A percentile compares a stretch with the other conserved stretches of the same genome.
Evolutionary conservation across 345 rosid species (phyloP).

Genomic region (Citrus reticulata): DNA sequence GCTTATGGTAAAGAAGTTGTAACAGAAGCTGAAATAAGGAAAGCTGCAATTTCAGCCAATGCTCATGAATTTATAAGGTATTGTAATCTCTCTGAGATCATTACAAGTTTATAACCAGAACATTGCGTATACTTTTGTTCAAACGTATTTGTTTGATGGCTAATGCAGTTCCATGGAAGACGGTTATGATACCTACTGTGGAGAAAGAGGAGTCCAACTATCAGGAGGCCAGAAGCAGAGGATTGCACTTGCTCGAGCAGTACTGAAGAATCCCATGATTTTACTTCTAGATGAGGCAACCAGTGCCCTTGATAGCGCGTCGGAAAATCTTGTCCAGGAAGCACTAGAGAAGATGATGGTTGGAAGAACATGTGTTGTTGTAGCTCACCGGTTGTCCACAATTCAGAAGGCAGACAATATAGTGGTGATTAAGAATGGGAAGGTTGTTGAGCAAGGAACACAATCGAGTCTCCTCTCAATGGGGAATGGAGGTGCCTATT

Average conservation of each 20-base stretch:
- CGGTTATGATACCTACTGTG: slow-evolving; percentile 33
- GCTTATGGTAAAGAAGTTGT: slow-evolving; percentile 23
- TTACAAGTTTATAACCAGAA: not conserved
- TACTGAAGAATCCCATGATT: slow-evolving; percentile 31
- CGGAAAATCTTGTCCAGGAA: slow-evolving; percentile 37
- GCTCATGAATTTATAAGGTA: slow-evolving; percentile 46
- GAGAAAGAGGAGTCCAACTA: slow-evolving; percentile 40
- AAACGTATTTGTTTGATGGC: too few species aligned
- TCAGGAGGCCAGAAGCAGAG: slow-evolving; percentile 54
- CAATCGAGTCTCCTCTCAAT: slow-evolving; percentile 24
- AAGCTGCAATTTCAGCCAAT: slow-evolving; percentile 32
- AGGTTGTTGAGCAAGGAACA: slow-evolving; percentile 38
- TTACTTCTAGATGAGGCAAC: slow-evolving; percentile 41
- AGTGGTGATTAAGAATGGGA: slow-evolving; percentile 38
- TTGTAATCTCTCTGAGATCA: not conserved
- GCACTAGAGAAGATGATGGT: slow-evolving; percentile 45
- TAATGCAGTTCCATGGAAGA: slow-evolving; percentile 29
- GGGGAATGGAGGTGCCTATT: slow-evolving; percentile 30
- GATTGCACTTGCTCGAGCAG: slow-evolving; percentile 40
- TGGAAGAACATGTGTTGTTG: slow-evolving; percentile 33
- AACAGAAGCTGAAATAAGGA: slow-evolving; percentile 31
- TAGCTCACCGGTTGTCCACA: slow-evolving; percentile 42
- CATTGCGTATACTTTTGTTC: not conserved
- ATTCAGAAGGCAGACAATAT: slow-evolving; percentile 33
- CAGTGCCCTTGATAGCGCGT: slow-evolving; percentile 37